Conservation (phyloP, 2,329 filamentous ascomycete genomes). For the Ophiostoma angusticollis region DNA sequence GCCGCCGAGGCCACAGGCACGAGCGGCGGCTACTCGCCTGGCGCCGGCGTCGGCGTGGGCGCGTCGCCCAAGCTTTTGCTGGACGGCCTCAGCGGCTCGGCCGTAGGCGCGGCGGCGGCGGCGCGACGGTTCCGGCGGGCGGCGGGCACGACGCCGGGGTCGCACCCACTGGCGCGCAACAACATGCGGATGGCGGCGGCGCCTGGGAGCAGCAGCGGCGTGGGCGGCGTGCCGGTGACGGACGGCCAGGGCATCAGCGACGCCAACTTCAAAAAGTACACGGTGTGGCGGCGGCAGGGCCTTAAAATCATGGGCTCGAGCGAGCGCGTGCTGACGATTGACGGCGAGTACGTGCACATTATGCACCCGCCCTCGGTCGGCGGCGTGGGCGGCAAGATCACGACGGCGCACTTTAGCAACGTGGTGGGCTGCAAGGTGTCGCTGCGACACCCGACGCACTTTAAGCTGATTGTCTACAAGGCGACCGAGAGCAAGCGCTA, state of each 20-base stretch:
- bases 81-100: constrained; percentile 30
- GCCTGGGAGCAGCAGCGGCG: background rate
- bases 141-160: constrained; percentile 30
- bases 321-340: constrained; percentile 64
- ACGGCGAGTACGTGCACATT: constrained; percentile 78
- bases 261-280: constrained; percentile 60
- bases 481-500: constrained; percentile 68
- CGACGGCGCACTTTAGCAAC: constrained; percentile 70
- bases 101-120: constrained; percentile 16
- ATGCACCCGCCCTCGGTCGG: constrained; percentile 49
- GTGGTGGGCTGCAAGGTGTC: constrained; percentile 74
- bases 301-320: constrained; percentile 69
- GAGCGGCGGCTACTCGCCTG: constrained; percentile 3
- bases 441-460: constrained; percentile 66
- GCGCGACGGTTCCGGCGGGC: constrained; percentile 11
- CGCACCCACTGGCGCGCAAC: constrained; percentile 56
- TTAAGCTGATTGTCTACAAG: constrained; percentile 59
- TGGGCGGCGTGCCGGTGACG: constrained; percentile 30
- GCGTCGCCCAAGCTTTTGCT: constrained; percentile 54
- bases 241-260: constrained; percentile 43
- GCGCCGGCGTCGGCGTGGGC: constrained; percentile 45
- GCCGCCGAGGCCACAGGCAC: constrained; percentile 46
- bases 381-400: constrained; percentile 58
- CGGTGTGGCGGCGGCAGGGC: constrained; percentile 69
- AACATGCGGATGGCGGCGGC: constrained; percentile 17